Base-by-base conservation (phyloP, 352 stramenopile genomes). In the Globisporangium parvum region DNA sequence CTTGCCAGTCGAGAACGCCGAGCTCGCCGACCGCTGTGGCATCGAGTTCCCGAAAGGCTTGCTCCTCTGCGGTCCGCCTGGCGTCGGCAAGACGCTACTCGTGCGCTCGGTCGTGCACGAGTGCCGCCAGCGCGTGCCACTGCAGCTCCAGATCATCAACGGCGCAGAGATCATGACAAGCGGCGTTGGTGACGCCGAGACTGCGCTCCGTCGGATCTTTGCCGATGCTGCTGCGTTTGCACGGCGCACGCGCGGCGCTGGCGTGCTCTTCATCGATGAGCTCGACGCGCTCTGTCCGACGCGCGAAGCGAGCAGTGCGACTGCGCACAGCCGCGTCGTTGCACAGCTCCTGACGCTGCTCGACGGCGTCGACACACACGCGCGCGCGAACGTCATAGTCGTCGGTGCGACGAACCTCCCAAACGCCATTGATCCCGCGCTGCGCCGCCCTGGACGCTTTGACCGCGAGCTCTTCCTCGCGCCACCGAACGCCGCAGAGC, bases 221-320 rank as follows among this genome's bases (percentile, higher is more conserved):
- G 51, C 63, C 12, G 64, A 61, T 2, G 79, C 77, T 0, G 53
- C 71, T 2, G 46, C 50, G 8, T 70, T 84, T 53, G 57, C 55
- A 9, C 15, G 21, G 6, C 57, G 62, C 24, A 61, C 62, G 8
- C 53, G 70, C 26, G 75, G 72, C 20, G 73, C 75, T 0, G 73
- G 65, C 15, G 79, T 90, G 54, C 89, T 99, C 48, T 98, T 98
- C 60, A 97, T 99, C 61, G 96, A 99, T 60, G 94, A 98, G 47
- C 62, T 99, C 3, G 96, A 99, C 71, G 93, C 80, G 15, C 88
- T 99, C 35, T 98, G 94, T 40, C 94, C 93, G 6, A 96, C 96
- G 57, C 87, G 95, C 55, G 86, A 95, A 41, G 63, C 81, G 56
- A 68, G 74, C 20, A 59, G 62, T 15, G 60, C 60, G 44, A 78